A percentile compares a stretch with the other conserved stretches of the same genome.
Evolutionary conservation across 108 stramenopile genomes (phyloP).

Genomic region (Skeletonema marinoi): DNA sequence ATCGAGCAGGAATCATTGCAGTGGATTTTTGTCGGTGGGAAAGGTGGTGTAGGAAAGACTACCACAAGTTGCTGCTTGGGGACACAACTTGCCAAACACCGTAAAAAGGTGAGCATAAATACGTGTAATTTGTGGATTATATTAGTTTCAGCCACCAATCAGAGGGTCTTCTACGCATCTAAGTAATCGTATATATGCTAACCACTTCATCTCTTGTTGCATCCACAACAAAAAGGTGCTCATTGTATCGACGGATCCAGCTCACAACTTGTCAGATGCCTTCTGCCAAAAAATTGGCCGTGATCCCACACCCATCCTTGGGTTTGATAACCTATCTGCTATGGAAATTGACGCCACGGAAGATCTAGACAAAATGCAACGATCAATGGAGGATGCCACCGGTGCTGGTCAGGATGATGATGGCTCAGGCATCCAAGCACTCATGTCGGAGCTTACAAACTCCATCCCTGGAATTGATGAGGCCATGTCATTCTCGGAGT

Average conservation of each 20-base stretch:
- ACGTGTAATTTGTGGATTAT: slow-evolving; percentile 15
- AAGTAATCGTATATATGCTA: background rate
- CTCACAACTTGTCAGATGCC: slow-evolving; percentile 98
- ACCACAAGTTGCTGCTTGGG: slow-evolving; percentile 97
- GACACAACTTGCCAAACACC: slow-evolving; percentile 86
- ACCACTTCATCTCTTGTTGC: background rate
- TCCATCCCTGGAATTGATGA: slow-evolving; percentile 99
- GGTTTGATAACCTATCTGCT: slow-evolving; percentile 95
- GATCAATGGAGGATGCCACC: slow-evolving; percentile 66
- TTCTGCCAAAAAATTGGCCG: slow-evolving; percentile 99
- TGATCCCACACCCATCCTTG: slow-evolving; percentile 96
- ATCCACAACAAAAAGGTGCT: slow-evolving; percentile 61
- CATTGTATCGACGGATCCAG: slow-evolving; percentile 97
- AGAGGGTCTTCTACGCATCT: background rate
- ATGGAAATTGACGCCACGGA: slow-evolving; percentile 98
- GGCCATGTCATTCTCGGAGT: slow-evolving; percentile 97
- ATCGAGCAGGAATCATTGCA: slow-evolving; percentile 94
- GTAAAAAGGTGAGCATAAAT: slow-evolving; percentile 70
- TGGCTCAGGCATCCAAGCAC: slow-evolving; percentile 69
- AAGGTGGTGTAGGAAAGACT: slow-evolving; percentile 99
- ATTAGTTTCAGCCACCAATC: background rate
- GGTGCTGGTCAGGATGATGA: slow-evolving; percentile 67
- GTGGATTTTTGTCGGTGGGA: slow-evolving; percentile 99
- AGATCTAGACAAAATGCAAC: slow-evolving; percentile 89
- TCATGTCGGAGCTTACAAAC: slow-evolving; percentile 93